Conservation (phyloP, 768 basidiomycete genomes). For the Tulasnella calospora region DNA sequence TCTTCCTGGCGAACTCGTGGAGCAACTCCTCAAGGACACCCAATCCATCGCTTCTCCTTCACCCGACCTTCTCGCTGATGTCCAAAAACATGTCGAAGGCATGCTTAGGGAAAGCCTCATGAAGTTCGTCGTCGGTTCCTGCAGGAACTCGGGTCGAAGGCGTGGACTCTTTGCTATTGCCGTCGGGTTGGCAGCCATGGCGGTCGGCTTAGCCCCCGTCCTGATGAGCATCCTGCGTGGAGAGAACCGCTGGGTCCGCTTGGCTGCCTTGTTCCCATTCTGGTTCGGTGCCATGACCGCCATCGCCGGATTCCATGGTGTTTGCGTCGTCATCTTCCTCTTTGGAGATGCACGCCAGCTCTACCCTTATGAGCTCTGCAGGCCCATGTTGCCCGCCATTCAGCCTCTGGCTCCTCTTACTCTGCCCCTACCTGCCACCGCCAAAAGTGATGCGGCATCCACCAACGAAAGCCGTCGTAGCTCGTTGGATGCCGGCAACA, state of each 20-base stretch:
- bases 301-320: slow-evolving; percentile 30
- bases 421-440: slow-evolving; percentile 14
- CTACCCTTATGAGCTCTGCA: slow-evolving; percentile 38
- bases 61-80: slow-evolving; percentile 15
- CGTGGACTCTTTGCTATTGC: slow-evolving; percentile 29
- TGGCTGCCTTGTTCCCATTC: slow-evolving; percentile 30
- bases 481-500: not conserved
- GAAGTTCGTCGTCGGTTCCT: slow-evolving; percentile 20
- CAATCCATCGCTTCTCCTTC: slow-evolving; percentile 1
- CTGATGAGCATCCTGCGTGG: slow-evolving; percentile 22
- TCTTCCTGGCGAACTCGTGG: slow-evolving; percentile 9
- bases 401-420: not conserved
- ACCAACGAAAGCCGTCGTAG: not conserved
- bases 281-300: slow-evolving; percentile 31
- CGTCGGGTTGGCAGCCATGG: slow-evolving; percentile 27
- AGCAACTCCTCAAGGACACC: slow-evolving; percentile 7
- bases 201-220: slow-evolving; percentile 29
- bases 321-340: slow-evolving; percentile 31
- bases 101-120: slow-evolving; percentile 28
- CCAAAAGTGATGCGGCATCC: not conserved
- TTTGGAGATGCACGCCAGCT: slow-evolving; percentile 32
- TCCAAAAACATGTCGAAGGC: slow-evolving; percentile 25
- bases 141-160: slow-evolving; percentile 28
- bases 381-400: slow-evolving; percentile 33
- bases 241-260: slow-evolving; percentile 6